Conservation (phyloP, 371 early-diverging fungal species). For the Syncephalastrum monosporum region DNA sequence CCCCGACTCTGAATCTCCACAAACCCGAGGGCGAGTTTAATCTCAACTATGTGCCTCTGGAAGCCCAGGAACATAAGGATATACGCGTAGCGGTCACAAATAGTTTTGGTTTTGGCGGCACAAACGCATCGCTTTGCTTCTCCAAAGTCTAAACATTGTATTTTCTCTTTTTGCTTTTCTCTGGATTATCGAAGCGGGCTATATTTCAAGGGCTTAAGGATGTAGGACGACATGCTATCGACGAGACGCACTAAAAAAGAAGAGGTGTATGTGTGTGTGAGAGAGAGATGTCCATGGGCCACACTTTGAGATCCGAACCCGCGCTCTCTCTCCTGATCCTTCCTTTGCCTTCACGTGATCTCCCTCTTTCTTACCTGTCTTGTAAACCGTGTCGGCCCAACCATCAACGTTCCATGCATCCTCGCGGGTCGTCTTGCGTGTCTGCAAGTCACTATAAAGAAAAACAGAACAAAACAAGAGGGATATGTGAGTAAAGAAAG, state of each 20-base stretch:
- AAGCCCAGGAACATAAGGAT: conserved; percentile 53
- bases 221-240: conserved; percentile 80
- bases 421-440: conserved; percentile 88
- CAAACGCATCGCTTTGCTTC: conserved; percentile 85
- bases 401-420: conserved; percentile 92
- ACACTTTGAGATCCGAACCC: background rate
- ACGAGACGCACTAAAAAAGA: conserved; percentile 69
- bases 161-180: background rate
- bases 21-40: conserved; percentile 62
- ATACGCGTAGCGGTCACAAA: conserved; percentile 82
- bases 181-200: conserved; percentile 66
- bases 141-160: conserved; percentile 35
- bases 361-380: conserved; percentile 66
- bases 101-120: conserved; percentile 97
- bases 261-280: conserved; percentile 3
- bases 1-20: conserved; percentile 85
- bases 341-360: background rate
- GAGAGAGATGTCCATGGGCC: background rate
- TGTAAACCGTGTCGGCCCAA: conserved; percentile 91
- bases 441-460: conserved; percentile 64
- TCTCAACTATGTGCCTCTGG: conserved; percentile 75
- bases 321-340: background rate
- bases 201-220: conserved; percentile 78
- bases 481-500: conserved; percentile 18
- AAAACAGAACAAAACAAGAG: conserved; percentile 6